Base-by-base conservation (phyloP, 2,329 filamentous ascomycete species). In the Cytospora paraplurivora region DNA sequence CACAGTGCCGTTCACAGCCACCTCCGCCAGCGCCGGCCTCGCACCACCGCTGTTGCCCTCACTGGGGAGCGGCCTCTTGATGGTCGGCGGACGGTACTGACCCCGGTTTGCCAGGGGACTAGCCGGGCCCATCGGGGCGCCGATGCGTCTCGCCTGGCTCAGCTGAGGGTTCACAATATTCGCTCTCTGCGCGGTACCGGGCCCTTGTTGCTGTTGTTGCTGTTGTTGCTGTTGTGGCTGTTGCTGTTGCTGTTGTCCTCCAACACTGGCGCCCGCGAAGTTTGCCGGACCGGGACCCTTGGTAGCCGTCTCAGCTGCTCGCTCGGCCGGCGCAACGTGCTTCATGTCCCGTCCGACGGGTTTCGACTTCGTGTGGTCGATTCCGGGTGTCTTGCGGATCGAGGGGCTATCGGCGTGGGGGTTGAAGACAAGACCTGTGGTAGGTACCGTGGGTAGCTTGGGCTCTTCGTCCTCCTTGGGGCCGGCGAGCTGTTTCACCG, bases 351-450 rank as follows among this genome's bases (percentile, higher is more conserved):
- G 84, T 4, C 82, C 83, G 1, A 97, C 78, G 0, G 93, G 92
- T 59, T 89, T 88, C 5, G 90, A 93, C 58, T 86, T 88, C 27
- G 79, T 87, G 72, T 96, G 92, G 71, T 97, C 92, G 47, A 97
- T 84, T 2, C 93, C 93, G 0, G 90, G 90, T 0, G 94, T 97
- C 73, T 94, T 93, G 66, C 92, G 86, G 72, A 97, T 93, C 0
- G 93, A 95, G 0, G 93, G 93, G 66, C 88, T 92, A 70, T 93
- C 89, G 7, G 87, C 82, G 63, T 87, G 87, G 3, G 89, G 90
- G 69, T 93, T 89, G 74, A 93, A 94, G 32, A 82, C 78, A 13
- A 85, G 81, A 7, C 78, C 78, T 8, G 77, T 76, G 44, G 78
- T 75, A 3, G 79, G 79, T 5, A 77, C 74, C 4, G 80, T 74